Percentiles rank a stretch among this genome's conserved stretches.
Evolutionary conservation across 768 basidiomycete genomes (phyloP).

Genomic region (Coprinopsis strossmayeri): DNA sequence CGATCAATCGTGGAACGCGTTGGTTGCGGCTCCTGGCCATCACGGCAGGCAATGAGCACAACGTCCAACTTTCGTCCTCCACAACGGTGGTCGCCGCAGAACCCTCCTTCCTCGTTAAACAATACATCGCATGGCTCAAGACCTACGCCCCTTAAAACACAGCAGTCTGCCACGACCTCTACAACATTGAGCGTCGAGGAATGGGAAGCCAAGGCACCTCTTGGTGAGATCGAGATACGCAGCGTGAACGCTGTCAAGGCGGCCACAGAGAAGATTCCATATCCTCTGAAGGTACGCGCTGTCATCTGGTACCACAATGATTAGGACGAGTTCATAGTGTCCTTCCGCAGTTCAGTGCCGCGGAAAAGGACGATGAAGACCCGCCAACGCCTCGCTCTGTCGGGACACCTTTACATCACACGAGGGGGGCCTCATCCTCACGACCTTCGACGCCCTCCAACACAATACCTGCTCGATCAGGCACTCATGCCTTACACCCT

Average conservation of each 20-base stretch:
- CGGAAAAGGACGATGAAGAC: constrained; percentile 16
- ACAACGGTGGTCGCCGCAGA: constrained; percentile 2
- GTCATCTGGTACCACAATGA: not conserved
- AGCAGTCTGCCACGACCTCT: constrained; percentile 6
- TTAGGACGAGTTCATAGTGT: constrained; percentile 2
- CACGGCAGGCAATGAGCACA: constrained; percentile 2
- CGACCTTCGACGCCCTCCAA: constrained; percentile 40
- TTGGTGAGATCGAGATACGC: constrained; percentile 60
- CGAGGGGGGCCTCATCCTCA: constrained; percentile 13
- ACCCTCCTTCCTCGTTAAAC: not conserved
- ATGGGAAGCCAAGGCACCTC: constrained; percentile 82
- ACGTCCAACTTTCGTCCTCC: constrained; percentile 4
- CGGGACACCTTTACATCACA: constrained; percentile 28
- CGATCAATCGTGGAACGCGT: not conserved
- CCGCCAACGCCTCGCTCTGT: constrained; percentile 34
- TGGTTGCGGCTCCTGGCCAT: not conserved
- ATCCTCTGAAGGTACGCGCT: constrained; percentile 70
- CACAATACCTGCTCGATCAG: not conserved
- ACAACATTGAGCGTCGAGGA: constrained; percentile 66
- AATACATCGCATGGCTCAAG: not conserved
- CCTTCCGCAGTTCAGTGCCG: constrained; percentile 22
- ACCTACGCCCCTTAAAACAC: not conserved
- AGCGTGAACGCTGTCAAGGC: constrained; percentile 61
- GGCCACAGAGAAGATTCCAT: constrained; percentile 49
- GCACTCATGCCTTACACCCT: constrained; percentile 58